Evolutionary conservation across 805 yeast species (phyloP), one percentile per base, ranked within the genome.

Genomic region (Candida jianshihensis): DNA sequence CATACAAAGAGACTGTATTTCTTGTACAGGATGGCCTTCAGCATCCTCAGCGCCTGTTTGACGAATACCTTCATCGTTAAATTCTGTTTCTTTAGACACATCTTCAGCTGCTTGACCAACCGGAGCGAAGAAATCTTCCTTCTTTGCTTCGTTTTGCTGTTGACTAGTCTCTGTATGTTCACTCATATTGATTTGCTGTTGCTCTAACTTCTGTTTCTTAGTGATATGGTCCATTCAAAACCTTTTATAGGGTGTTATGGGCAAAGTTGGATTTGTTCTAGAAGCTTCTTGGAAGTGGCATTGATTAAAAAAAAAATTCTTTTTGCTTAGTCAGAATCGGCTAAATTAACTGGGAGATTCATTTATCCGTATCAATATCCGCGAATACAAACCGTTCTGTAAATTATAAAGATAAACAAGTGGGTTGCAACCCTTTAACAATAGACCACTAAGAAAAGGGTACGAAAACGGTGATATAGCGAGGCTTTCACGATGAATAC

Each of bases 1-100:
- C 96, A 92, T 89, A 66, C 99, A 92, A 27, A 92, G 64, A 8
- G 97, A 87, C 56, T 90, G 90, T 44, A 92, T 75, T 59, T 92
- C 97, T 58, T 89, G 97, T 15, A 92, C 95, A 2, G 96, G 95
- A 48, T 87, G 92, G 5, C 96, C 96, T 57, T 78, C 80, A 9
- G 82, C 81, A 56, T 87, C 96, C 5, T 64, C 64, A 18, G 89
- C 90, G 17, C 92, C 95, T 1, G 94, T 84, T 26, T 70, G 61
- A 38, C 66, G 68, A 31, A 82, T 68, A 19, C 73, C 80, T 30
- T 64, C 64, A 17, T 50, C 56, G 34, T 53, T 42, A 35, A 40
- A 40, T 27, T 44, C 49, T 7, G 36, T 31, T 31, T 52, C 51
- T 21, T 58, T 55, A 29, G 60, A 67, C 25, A 73, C 63, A 31